Conservation (phyloP, 495 filamentous ascomycete species). For the Hypoxylon trugodes region DNA sequence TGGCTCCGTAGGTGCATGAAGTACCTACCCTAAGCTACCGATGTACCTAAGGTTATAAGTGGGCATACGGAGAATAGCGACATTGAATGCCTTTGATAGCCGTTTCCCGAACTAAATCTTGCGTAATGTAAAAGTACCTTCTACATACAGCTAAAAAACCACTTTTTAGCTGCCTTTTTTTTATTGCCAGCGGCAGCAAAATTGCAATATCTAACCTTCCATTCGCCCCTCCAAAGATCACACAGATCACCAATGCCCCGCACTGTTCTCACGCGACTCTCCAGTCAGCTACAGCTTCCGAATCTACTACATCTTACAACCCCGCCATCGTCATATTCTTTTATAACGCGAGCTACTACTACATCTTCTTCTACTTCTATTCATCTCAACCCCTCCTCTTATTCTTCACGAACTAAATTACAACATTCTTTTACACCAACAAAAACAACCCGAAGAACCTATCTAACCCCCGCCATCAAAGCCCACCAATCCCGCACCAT, state of each 20-base stretch:
- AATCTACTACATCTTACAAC: too few relatives aligned
- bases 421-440: too few relatives aligned
- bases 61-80: neutral
- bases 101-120: constrained; percentile 13
- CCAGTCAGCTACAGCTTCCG: constrained; percentile 36
- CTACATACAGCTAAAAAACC: constrained; percentile 26
- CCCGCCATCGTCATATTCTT: constrained; percentile 11
- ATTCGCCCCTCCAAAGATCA: constrained; percentile 27
- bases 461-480: constrained; percentile 57
- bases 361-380: neutral
- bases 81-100: constrained; percentile 39
- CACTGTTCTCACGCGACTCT: constrained; percentile 48
- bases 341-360: neutral
- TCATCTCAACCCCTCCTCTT: neutral
- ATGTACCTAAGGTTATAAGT: neutral
- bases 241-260: constrained; percentile 47
- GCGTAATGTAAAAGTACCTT: constrained; percentile 25
- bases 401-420: constrained; percentile 22
- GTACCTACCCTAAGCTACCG: constrained; percentile 10
- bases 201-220: constrained; percentile 29
- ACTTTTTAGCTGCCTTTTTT: constrained; percentile 8
- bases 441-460: too few relatives aligned
- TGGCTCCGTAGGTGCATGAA: neutral
- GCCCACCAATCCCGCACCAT: constrained; percentile 70
- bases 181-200: constrained; percentile 4